Percentiles rank a stretch among this genome's conserved stretches.
Evolutionary conservation across 2,329 filamentous ascomycete genomes (phyloP).

Genomic region (Didymella segeticola): DNA sequence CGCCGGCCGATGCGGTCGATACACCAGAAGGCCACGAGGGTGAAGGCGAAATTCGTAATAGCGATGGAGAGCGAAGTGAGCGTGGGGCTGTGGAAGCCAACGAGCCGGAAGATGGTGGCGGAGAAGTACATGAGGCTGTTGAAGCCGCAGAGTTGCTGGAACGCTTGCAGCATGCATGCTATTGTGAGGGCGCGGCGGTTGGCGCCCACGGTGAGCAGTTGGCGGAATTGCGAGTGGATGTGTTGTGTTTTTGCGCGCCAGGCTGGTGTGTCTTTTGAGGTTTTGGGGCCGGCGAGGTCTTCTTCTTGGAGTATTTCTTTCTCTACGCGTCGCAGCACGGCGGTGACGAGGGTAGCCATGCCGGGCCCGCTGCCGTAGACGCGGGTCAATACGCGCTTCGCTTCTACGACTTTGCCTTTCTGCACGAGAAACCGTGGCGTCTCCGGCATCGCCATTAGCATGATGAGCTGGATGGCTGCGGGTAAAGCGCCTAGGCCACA

Average conservation of each 20-base stretch:
- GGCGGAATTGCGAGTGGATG: slow-evolving; percentile 62
- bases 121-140: slow-evolving; percentile 58
- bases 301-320: slow-evolving; percentile 75
- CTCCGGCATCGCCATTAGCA: slow-evolving; percentile 80
- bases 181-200: slow-evolving; percentile 80
- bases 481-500: slow-evolving; percentile 84
- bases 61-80: slow-evolving; percentile 54
- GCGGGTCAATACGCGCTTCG: slow-evolving; percentile 67
- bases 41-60: slow-evolving; percentile 55
- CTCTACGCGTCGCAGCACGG: slow-evolving; percentile 73
- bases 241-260: slow-evolving; percentile 51
- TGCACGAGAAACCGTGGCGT: slow-evolving; percentile 87
- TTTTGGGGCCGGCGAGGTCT: slow-evolving; percentile 48
- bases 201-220: slow-evolving; percentile 51
- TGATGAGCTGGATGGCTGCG: slow-evolving; percentile 71
- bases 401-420: slow-evolving; percentile 66
- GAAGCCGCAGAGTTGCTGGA: slow-evolving; percentile 81
- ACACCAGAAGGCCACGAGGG: slow-evolving; percentile 53
- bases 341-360: slow-evolving; percentile 58
- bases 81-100: slow-evolving; percentile 56
- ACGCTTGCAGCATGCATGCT: slow-evolving; percentile 82
- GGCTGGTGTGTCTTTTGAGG: slow-evolving; percentile 37
- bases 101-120: slow-evolving; percentile 56
- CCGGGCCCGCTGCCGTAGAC: slow-evolving; percentile 61
- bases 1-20: slow-evolving; percentile 56